These are phyloP conservation scores for Aspergillus sp. DNA, from an alignment of 2,329 filamentous ascomycete species.

Conservation along the genomic window DNA sequence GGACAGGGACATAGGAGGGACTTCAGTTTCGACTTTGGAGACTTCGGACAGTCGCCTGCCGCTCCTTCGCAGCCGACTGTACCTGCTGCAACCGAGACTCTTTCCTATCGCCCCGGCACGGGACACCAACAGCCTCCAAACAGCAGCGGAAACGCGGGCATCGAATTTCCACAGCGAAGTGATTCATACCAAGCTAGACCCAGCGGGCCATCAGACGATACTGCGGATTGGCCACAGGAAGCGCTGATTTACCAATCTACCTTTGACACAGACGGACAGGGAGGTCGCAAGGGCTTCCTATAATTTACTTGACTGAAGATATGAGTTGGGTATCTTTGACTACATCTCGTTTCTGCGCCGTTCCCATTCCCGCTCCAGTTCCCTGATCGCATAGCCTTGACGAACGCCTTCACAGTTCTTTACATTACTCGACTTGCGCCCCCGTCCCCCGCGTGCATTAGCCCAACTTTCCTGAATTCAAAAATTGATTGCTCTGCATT, in stretches of 20 bases:
- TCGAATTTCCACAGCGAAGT: slow-evolving; percentile 14
- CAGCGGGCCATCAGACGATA: slow-evolving; percentile 24
- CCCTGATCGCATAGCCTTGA: slow-evolving; percentile 3
- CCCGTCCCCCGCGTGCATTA: neutral
- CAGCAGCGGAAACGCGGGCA: slow-evolving; percentile 29
- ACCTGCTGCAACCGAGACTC: slow-evolving; percentile 8
- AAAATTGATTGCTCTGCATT: neutral
- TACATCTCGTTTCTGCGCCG: neutral
- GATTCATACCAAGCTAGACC: slow-evolving; percentile 17
- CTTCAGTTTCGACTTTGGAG: slow-evolving; percentile 35
- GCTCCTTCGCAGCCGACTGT: slow-evolving; percentile 11
- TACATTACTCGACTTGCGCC: neutral
- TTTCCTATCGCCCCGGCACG: slow-evolving; percentile 16
- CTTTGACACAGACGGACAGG: slow-evolving; percentile 22
- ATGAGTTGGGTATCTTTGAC: neutral
- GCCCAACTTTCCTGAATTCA: neutral
- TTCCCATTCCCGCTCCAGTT: neutral
- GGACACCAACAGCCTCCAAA: slow-evolving; percentile 15
- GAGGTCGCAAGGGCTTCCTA: slow-evolving; percentile 18
- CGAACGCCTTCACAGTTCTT: neutral
- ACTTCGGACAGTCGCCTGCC: slow-evolving; percentile 18
- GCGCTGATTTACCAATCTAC: slow-evolving; percentile 41
- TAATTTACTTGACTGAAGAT: neutral
- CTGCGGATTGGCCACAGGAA: slow-evolving; percentile 43
- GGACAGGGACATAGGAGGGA: slow-evolving; percentile 24